Evolutionary conservation across 495 filamentous ascomycete genomes (phyloP), one percentile per base, ranked within the genome.

Genomic region (Talaromyces thailandensis): DNA sequence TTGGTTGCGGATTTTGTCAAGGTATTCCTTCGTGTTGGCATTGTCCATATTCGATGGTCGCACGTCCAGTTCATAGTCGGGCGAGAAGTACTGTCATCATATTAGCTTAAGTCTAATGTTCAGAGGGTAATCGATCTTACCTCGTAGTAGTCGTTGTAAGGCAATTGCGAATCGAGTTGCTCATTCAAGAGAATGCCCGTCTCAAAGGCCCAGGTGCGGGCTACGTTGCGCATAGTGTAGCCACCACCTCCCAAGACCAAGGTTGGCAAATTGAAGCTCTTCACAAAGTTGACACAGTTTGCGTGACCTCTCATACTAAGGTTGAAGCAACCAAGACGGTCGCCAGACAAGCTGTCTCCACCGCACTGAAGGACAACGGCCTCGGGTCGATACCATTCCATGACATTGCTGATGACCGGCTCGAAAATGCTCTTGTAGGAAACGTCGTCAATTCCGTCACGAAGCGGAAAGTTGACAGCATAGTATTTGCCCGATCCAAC

Each of bases 11-110:
- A 99, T 99, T 78, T 96, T 97, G 65, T 96, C 89, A 4, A 98
- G 82, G 64, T 99, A 99, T 67, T 98, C 94, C 63, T 79, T 82
- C 31, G 90, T 92, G 70, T 99, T 99, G 18, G 93, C 91, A 67
- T 99, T 99, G 71, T 99, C 94, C 94, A 98, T 99, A 66, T 99
- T 99, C 3, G 92, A 96, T 9, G 94, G 84, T 14, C 92, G 88
- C 18, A 99, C 94, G 68, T 98, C 88, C 28, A 99, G 84, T 71
- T 96, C 89, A 70, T 94, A 99, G 68, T 99, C 94, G 1, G 94
- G 94, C 7, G 89, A 93, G 68, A 96, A 99, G 69, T 99, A 98
- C 90, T 96, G 57, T 23, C 51, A 18, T n/a, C 40, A 2, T 1
- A 56, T 81, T 69, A 81, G 75, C 45, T 65, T 61, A 63, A 51